Evolutionary conservation across 192 early-diverging fungal genomes (phyloP), one percentile per base, ranked within the genome.

Genomic region (Coemansia javaensis): DNA sequence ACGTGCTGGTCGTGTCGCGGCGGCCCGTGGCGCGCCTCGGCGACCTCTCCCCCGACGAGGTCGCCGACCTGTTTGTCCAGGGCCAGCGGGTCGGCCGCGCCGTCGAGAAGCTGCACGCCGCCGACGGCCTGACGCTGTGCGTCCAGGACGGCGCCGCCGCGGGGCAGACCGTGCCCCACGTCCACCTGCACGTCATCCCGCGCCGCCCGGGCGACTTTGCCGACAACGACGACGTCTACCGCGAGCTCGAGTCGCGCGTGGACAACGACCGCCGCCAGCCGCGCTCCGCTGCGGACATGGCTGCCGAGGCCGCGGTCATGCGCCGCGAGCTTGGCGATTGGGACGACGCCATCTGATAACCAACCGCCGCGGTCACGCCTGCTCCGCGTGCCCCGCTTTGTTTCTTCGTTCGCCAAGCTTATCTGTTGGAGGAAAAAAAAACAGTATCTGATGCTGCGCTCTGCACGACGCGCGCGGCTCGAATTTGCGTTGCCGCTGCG

Each of bases 141-240:
- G 81, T 94, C 13, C 69, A 83, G 81, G 89, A 93, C 63, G 87
- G 89, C 3, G 65, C 78, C 0, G 59, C 56, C 17, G 86, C 90
- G 6, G 88, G 84, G 5, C 85, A 90, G 62, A 79, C 91, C 16
- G 91, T 98, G 5, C 80, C 86, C 9, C 95, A 98, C 66, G 85
- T 88, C 7, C 95, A 98, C 49, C 62, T 95, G 22, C 95, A 98
- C 64, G 52, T 98, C 21, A 90, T 98, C 32, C 93, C 94, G 31
- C 79, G 94, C 9, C 72, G 62, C 27, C 53, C 63, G 14, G 87
- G 87, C 21, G 91, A 98, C 54, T 93, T 78, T 73, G 69, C 73
- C 11, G 76, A 87, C 46, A 95, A 94, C 47, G 91, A 98, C 63
- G 89, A 92, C 31, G 85, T 94, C 32, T 93, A 94, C 47, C 64